Conservation (phyloP, 345 rosid species). For the Streptanthus diversifolius region DNA sequence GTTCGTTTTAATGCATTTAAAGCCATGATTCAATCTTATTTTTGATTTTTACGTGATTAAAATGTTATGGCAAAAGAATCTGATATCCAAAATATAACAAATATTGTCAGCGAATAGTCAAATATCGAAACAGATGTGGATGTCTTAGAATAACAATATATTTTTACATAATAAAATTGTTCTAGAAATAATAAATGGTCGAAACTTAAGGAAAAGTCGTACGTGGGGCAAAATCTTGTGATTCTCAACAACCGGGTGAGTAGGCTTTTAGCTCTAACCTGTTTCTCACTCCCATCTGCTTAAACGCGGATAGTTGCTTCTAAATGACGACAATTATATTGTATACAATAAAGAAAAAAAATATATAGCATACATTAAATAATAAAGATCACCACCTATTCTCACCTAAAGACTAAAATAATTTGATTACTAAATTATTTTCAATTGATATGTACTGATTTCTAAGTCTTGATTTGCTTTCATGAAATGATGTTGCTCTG, state of each 20-base stretch:
- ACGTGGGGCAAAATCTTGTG: slow-evolving; percentile 3
- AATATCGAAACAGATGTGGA: not conserved
- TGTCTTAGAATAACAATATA: not conserved
- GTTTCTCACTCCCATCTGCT: not conserved
- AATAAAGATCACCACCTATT: too few species aligned
- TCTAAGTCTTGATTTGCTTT: too few species aligned
- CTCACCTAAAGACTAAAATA: too few species aligned
- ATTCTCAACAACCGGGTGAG: slow-evolving; percentile 4
- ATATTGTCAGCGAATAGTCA: not conserved
- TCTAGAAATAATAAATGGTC: not conserved
- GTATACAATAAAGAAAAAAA: not conserved
- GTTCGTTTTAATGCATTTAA: slow-evolving; percentile 7
- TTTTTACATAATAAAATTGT: not conserved
- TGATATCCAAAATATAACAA: not conserved
- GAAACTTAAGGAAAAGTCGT: not conserved
- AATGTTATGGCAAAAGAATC: slow-evolving; percentile 4
- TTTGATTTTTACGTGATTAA: not conserved
- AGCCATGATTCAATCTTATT: not conserved
- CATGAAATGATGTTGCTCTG: too few species aligned
- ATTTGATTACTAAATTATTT: too few species aligned
- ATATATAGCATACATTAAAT: too few species aligned
- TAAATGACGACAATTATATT: not conserved
- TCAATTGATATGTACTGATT: too few species aligned
- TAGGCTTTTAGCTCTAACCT: not conserved
- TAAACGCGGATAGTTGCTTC: slow-evolving; percentile 12